Conservation (phyloP, 2,329 filamentous ascomycete genomes). For the Geosmithia putterillii region DNA sequence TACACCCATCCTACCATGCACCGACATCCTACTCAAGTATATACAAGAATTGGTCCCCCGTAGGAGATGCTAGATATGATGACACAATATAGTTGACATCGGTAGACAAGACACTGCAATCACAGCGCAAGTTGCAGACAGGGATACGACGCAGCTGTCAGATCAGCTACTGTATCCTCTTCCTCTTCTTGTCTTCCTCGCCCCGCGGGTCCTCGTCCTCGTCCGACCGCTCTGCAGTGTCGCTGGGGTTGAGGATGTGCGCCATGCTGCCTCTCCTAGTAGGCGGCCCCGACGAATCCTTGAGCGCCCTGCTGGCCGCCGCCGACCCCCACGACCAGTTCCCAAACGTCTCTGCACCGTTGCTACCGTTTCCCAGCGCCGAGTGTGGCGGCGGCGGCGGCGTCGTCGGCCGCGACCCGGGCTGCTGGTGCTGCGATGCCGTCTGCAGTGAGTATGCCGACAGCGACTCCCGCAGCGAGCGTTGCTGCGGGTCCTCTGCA, state of each 20-base stretch:
- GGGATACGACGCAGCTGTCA: no score
- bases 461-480: conserved; percentile 43
- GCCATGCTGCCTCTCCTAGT: conserved; percentile 49
- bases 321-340: conserved; percentile 45
- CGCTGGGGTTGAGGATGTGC: conserved; percentile 49
- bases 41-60: no score
- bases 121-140: no score
- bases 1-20: no score
- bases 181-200: conserved; percentile 50
- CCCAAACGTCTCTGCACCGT: conserved; percentile 32
- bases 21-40: no score
- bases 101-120: neutral
- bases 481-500: conserved; percentile 22
- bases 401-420: conserved; percentile 40
- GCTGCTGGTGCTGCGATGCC: conserved; percentile 22
- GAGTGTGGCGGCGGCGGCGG: conserved; percentile 38
- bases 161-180: conserved; percentile 41
- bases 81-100: no score
- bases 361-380: conserved; percentile 22
- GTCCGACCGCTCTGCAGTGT: conserved; percentile 40
- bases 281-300: conserved; percentile 42
- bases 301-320: conserved; percentile 30
- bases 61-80: no score
- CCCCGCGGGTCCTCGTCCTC: conserved; percentile 43
- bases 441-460: conserved; percentile 39